phyloP scores from a whole-genome alignment of 176 grass and related monocot genomes.

The Zea luxurians region DNA sequence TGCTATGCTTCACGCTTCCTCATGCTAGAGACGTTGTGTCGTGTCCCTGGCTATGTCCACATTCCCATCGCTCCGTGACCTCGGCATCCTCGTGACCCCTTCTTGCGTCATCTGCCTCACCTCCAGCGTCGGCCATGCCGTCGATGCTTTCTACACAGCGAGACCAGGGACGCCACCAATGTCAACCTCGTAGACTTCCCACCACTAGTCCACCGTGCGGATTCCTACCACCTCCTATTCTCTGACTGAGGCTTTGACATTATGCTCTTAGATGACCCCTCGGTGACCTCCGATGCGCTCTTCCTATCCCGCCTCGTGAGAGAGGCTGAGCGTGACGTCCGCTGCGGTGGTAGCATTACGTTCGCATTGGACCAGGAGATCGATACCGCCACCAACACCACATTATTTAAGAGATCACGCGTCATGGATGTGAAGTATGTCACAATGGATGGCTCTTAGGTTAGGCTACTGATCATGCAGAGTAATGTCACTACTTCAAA shows the following conservation, averaged over 20 bases:
- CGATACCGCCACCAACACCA: constrained; percentile 39
- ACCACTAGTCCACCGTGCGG: constrained; percentile 54
- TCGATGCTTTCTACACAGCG: constrained; percentile 48
- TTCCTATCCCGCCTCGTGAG: constrained; percentile 54
- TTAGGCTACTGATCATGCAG: constrained; percentile 59
- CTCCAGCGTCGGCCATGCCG: constrained; percentile 57
- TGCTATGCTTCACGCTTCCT: constrained; percentile 48
- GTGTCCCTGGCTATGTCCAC: constrained; percentile 11
- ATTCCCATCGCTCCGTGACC: constrained; percentile 36
- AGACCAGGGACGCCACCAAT: constrained; percentile 53
- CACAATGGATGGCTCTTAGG: constrained; percentile 55
- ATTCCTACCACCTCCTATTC: constrained; percentile 64
- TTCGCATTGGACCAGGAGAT: constrained; percentile 33
- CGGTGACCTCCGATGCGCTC: constrained; percentile 46
- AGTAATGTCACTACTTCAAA: constrained; percentile 51
- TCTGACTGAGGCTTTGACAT: constrained; percentile 60
- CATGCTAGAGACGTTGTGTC: constrained; percentile 33
- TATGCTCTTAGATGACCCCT: constrained; percentile 48
- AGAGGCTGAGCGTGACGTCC: constrained; percentile 60
- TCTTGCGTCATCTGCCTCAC: constrained; percentile 65
- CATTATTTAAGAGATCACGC: constrained; percentile 61
- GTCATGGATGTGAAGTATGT: constrained; percentile 53
- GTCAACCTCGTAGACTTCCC: constrained; percentile 68
- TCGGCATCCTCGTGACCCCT: constrained; percentile 41
- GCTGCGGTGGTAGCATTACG: constrained; percentile 44